Base-by-base conservation (phyloP, 768 basidiomycete species). In the Xerocomellus amylosporus region DNA sequence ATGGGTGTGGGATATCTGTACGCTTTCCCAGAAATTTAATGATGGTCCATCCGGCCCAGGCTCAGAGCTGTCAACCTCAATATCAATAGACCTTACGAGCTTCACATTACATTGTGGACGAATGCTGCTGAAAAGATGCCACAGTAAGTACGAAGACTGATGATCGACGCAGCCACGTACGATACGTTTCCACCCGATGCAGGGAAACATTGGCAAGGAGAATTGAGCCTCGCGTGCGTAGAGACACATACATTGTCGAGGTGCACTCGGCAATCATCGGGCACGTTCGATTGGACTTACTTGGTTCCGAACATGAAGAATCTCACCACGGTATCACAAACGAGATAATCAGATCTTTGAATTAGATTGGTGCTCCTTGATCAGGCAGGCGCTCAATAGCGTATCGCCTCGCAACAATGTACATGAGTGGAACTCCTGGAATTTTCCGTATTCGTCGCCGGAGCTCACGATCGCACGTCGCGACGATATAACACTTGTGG, bases 301-400 rank as follows among this genome's bases (percentile, higher is more conserved):
- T 37, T 42, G 24, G 5, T 20, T 36, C 42, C 31, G 24, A 17
- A n/a, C 9, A 19, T 36, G 51, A 53, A 57, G 34, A 38, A 48
- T 58, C 10, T 34, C 54, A 46, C 14, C 31, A 26, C 2, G 31
- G 8, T 2, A 36, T 20, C 45, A 36, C 26, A 22, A 39, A 26
- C 10, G 36, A 28, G 15, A 45, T 24, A 45, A 33, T 31, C 4
- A 15, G 24, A 14, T 51, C 13, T 28, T 46, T 20, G 12, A 33
- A 56, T 64, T 66, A 85, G 55, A 77, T 57, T n/a, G 90, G 88
- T 17, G 89, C 90, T 33, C 91, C 93, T 71, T 93, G 90, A 71
- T 98, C 97, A 39, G 97, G 97, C 48, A 98, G 73, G 47, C 95
- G 78, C 72, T 98, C 97, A 54, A 98, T 94, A 31, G 95, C 93